Percentiles rank a stretch among this genome's conserved stretches.
Evolutionary conservation across 2,329 filamentous ascomycete species (phyloP).

Genomic region (Pestalotiopsis fici): DNA sequence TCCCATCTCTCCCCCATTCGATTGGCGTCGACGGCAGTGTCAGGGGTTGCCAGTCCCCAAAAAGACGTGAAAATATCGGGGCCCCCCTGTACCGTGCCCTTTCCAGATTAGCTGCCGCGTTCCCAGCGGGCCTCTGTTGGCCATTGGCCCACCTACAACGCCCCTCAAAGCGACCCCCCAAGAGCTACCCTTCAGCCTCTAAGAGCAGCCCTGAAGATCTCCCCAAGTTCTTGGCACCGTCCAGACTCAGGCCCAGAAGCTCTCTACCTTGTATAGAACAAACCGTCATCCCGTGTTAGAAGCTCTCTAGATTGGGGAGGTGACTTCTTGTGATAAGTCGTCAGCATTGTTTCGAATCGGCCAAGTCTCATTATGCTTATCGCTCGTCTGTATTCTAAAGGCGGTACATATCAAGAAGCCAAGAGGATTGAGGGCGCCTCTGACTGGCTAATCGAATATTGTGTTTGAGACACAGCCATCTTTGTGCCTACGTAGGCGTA

Average conservation of each 20-base stretch:
- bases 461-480: not conserved
- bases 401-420: not conserved
- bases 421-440: not conserved
- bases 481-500: not conserved
- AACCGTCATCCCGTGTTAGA: not conserved
- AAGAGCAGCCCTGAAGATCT: not conserved
- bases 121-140: not conserved
- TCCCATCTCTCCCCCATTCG: not conserved
- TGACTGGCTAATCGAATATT: not conserved
- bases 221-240: slow-evolving; percentile 2
- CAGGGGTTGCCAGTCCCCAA: not conserved
- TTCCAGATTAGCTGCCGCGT: not conserved
- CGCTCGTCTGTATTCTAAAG: not conserved
- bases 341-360: slow-evolving; percentile 5
- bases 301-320: slow-evolving; percentile 5
- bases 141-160: not conserved
- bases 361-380: slow-evolving; percentile 1
- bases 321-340: not conserved
- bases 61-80: not conserved
- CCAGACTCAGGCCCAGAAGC: not conserved
- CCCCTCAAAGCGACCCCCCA: not conserved
- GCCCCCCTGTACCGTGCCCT: not conserved
- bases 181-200: not conserved
- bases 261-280: not conserved
- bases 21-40: not conserved